These are phyloP conservation scores for Stachybotrys chlorohalonatus DNA, from an alignment of 2,329 filamentous ascomycete species.

Conservation along the genomic window DNA sequence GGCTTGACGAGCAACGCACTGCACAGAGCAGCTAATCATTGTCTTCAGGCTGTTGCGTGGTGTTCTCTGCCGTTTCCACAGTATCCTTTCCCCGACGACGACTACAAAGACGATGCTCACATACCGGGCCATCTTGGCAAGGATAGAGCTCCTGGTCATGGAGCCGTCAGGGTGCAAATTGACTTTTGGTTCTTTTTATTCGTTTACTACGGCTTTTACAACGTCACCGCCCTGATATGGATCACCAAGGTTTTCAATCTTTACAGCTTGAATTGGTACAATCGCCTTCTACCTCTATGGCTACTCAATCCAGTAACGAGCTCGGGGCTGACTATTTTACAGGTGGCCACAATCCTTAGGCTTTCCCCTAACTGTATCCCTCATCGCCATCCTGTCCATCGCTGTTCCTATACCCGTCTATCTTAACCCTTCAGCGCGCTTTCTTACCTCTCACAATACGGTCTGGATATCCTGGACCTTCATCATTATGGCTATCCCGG, in stretches of 20 bases:
- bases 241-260: constrained; percentile 66
- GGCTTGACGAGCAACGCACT: not conserved
- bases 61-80: constrained; percentile 58
- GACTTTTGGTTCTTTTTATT: constrained; percentile 67
- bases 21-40: constrained; percentile 2
- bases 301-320: not conserved
- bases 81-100: constrained; percentile 40
- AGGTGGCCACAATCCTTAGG: constrained; percentile 56
- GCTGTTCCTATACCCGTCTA: constrained; percentile 52
- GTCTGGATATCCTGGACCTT: constrained; percentile 63
- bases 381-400: constrained; percentile 53
- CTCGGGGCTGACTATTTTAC: not conserved
- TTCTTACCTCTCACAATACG: constrained; percentile 53
- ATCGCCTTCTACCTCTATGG: not conserved
- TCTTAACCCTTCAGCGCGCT: constrained; percentile 40
- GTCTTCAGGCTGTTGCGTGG: constrained; percentile 49
- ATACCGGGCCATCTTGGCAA: constrained; percentile 12
- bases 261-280: constrained; percentile 57
- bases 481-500: constrained; percentile 59
- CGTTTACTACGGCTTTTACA: constrained; percentile 62
- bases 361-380: constrained; percentile 53
- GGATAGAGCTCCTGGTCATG: constrained; percentile 49
- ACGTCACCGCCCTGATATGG: constrained; percentile 58
- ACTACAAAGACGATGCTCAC: constrained; percentile 10
- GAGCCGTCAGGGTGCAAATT: constrained; percentile 52